phyloP scores from a whole-genome alignment of 331 rosid genomes.

The Telfairia occidentalis region DNA sequence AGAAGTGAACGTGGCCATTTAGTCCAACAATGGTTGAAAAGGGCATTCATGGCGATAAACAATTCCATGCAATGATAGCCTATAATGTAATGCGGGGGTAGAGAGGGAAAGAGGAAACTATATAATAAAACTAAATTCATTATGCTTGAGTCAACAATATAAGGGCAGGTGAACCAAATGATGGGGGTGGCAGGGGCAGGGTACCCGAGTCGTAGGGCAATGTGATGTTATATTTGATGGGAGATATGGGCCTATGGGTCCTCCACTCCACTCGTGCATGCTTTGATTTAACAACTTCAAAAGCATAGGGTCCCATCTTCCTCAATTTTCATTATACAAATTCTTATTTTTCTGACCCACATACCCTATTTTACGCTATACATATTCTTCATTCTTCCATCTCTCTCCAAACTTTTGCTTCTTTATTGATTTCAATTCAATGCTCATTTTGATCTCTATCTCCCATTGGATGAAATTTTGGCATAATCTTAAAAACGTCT shows the following conservation, averaged over 20 bases:
- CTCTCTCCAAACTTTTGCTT: too few relatives aligned
- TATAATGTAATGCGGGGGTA: not conserved
- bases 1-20: not conserved
- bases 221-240: not conserved
- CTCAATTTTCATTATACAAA: not conserved
- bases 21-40: not conserved
- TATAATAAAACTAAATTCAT: not conserved
- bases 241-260: not conserved
- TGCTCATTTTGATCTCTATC: not conserved
- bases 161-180: constrained; percentile 5
- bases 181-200: constrained; percentile 1
- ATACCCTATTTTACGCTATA: too few relatives aligned
- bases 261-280: constrained; percentile 13
- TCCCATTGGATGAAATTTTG: not conserved
- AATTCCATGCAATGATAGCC: constrained; percentile 4
- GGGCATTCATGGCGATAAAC: constrained; percentile 6
- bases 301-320: not conserved
- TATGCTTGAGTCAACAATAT: not conserved
- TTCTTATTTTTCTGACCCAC: not conserved
- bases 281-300: not conserved
- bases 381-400: not conserved
- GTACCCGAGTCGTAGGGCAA: constrained; percentile 3
- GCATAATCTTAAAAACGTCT: not conserved
- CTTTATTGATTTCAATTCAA: not conserved
- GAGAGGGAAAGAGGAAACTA: not conserved